Conservation (phyloP, 805 yeast genomes). For the Limtongia smithiae region DNA sequence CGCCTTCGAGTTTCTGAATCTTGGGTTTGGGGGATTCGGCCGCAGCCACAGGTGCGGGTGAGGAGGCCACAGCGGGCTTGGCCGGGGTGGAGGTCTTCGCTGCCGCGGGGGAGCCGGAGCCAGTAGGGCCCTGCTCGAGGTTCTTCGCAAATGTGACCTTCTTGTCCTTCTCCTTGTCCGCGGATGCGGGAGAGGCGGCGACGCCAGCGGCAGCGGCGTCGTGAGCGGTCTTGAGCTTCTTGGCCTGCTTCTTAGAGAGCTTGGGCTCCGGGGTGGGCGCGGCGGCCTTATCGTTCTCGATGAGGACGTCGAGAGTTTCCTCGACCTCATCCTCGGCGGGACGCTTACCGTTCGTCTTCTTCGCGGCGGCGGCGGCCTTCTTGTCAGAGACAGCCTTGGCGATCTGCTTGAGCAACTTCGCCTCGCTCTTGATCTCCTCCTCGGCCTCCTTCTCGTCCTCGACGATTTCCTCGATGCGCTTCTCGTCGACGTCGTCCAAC, state of each 20-base stretch:
- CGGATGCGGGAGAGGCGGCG: conserved; percentile 3
- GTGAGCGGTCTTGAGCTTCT: conserved; percentile 28
- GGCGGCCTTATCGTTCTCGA: conserved; percentile 26
- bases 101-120: conserved; percentile 36
- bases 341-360: conserved; percentile 27
- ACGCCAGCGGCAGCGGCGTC: conserved; percentile 26
- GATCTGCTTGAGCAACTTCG: conserved; percentile 37
- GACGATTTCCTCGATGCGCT: conserved; percentile 42
- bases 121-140: conserved; percentile 91
- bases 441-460: conserved; percentile 36
- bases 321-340: conserved; percentile 29
- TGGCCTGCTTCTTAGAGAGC: conserved; percentile 30
- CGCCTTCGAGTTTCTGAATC: conserved; percentile 81
- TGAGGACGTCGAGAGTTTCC: conserved; percentile 22
- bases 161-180: conserved; percentile 52
- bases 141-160: conserved; percentile 86
- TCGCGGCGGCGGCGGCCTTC: conserved; percentile 1
- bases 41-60: conserved; percentile 35
- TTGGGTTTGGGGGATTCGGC: conserved; percentile 39
- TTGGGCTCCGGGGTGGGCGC: conserved; percentile 8
- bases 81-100: too few species aligned
- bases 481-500: conserved; percentile 40
- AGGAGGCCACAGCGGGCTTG: conserved; percentile 7
- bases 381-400: conserved; percentile 27
- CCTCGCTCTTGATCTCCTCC: conserved; percentile 38